Base-by-base conservation (phyloP, 2,329 filamentous ascomycete species). In the Fonsecaea multimorphosa region DNA sequence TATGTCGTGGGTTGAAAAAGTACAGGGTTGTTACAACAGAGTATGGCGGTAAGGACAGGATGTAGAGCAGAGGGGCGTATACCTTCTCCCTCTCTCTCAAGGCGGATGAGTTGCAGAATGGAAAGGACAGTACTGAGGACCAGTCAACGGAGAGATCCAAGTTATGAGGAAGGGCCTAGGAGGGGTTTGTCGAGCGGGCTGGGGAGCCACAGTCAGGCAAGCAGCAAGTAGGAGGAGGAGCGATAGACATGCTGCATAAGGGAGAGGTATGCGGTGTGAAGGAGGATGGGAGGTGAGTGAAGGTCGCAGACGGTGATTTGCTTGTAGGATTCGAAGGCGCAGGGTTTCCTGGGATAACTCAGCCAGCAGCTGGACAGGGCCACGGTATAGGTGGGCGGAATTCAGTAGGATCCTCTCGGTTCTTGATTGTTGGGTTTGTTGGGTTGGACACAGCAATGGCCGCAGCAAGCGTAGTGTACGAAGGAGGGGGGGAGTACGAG, bases 41-140 rank as follows among this genome's bases (percentile, higher is more conserved):
- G 56, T 63, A 34, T 53, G 57, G 62, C 67, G 67, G 67, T 69
- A 69, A 69, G 65, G 67, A 69, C 67, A 69, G 67, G 59, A 69
- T 58, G 61, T 64, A 65, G 58, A 67, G 58, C 38, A 40, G 54
- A 58, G 58, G 51, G 44, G 22, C 36, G n/a, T 60, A 19, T 38
- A 5, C 32, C 51, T 14, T 52, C 44, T 52, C 58, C 40, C 58
- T 31, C 44, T 58, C 67, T 68, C 61, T 63, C 60, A 63, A 66
- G 54, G 32, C 40, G 40, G 51, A 49, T 24, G 24, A 32, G 34
- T 36, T 51, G 49, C n/a, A 67, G 53, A 34, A 56, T 38, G 38
- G 46, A 66, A 61, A 61, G 38, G 53, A 27, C 44, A 65, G 51
- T 40, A 51, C 36, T 36, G 62, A 64, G 59, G 52, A 65, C 65